Evolutionary conservation across 805 yeast genomes (phyloP).

Genomic region (Starmerella stellata): DNA sequence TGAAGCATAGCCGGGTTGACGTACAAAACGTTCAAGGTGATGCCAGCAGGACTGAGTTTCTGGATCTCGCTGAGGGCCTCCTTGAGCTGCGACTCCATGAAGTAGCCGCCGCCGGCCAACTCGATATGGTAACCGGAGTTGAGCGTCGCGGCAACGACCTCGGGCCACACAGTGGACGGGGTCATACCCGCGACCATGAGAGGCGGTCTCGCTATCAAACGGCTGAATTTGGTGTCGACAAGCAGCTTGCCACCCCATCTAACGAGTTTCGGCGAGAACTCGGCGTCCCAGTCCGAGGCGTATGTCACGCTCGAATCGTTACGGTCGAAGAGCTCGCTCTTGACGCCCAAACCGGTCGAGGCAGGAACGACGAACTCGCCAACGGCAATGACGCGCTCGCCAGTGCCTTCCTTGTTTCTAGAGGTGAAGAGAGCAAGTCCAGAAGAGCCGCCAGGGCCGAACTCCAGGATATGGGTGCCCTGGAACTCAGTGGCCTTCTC

Average conservation of each 20-base stretch:
- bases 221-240: constrained; percentile 87
- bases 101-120: constrained; percentile 98
- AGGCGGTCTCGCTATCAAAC: constrained; percentile 86
- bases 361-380: constrained; percentile 62
- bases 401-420: constrained; percentile 97
- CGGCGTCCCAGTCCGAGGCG: constrained; percentile 81
- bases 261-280: constrained; percentile 69
- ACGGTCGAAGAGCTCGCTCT: constrained; percentile 79
- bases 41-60: constrained; percentile 60
- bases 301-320: constrained; percentile 46
- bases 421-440: constrained; percentile 93
- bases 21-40: constrained; percentile 81
- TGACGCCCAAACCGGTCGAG: constrained; percentile 71
- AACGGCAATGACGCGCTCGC: constrained; percentile 82
- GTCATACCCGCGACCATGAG: constrained; percentile 99
- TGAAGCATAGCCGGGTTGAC: constrained; percentile 95
- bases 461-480: constrained; percentile 75
- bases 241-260: constrained; percentile 48
- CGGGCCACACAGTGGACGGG: constrained; percentile 90
- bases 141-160: constrained; percentile 80
- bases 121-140: constrained; percentile 96
- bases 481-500: constrained; percentile 63
- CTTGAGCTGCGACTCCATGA: constrained; percentile 51
- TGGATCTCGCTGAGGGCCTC: constrained; percentile 61
- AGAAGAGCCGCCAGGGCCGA: constrained; percentile 97